A percentile compares a stretch with the other conserved stretches of the same genome.
These are phyloP conservation scores for Globisporangium spinosum DNA, from an alignment of 352 stramenopile species.

Conservation along the genomic window DNA sequence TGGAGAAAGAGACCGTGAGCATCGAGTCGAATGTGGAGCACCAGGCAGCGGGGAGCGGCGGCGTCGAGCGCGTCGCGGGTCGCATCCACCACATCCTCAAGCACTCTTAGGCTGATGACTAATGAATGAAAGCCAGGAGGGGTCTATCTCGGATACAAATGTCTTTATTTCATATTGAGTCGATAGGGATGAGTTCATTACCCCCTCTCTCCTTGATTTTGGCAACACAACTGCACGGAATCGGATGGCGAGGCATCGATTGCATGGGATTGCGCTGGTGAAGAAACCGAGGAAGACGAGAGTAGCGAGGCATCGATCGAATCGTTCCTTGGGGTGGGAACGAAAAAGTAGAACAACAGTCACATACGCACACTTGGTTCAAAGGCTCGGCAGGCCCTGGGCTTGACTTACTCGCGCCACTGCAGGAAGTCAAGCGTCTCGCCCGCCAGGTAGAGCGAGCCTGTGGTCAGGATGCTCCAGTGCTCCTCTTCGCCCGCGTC, in stretches of 20 bases:
- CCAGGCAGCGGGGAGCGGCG: neutral
- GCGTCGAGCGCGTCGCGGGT: neutral
- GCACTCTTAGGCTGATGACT: neutral
- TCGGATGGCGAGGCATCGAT: conserved; percentile 1
- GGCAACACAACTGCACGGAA: conserved; percentile 9
- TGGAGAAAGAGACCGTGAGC: neutral
- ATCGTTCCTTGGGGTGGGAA: neutral
- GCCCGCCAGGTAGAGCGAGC: conserved; percentile 70
- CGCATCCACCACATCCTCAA: neutral
- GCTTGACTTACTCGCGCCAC: conserved; percentile 46
- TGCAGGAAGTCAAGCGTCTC: conserved; percentile 58
- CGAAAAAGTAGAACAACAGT: too few relatives aligned
- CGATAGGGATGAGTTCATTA: neutral
- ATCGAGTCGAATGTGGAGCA: neutral
- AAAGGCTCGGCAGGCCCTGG: neutral
- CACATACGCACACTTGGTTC: neutral
- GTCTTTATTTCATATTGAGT: neutral
- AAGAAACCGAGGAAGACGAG: neutral
- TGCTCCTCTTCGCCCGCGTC: conserved; percentile 27
- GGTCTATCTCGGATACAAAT: neutral
- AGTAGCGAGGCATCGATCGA: neutral
- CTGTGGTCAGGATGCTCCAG: conserved; percentile 66
- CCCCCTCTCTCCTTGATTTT: neutral
- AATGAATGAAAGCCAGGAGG: neutral
- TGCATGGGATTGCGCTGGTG: conserved; percentile 14